A percentile compares a stretch with the other conserved stretches of the same genome.
phyloP scores from a whole-genome alignment of 2,329 filamentous ascomycete genomes.

The Colletotrichum sidae region DNA sequence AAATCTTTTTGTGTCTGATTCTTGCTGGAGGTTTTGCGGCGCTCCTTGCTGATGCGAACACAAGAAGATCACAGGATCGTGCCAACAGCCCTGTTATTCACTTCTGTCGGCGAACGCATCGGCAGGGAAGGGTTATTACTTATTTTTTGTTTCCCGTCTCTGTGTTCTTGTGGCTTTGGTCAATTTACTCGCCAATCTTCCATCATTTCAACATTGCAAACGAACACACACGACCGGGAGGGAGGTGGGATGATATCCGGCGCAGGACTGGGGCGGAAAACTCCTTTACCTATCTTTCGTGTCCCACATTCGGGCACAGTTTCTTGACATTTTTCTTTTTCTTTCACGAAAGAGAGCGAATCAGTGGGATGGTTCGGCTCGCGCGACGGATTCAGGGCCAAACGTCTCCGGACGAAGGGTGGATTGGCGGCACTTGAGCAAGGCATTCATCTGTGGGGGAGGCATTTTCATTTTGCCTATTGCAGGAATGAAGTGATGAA shows the following conservation, averaged over 20 bases:
- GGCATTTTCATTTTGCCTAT: constrained; percentile 30
- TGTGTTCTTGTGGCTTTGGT: constrained; percentile 2
- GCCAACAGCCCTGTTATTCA: constrained; percentile 28
- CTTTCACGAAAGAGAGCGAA: not conserved
- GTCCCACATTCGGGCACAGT: constrained; percentile 1
- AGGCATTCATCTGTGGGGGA: constrained; percentile 20
- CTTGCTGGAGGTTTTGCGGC: constrained; percentile 16
- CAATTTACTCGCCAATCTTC: constrained; percentile 7
- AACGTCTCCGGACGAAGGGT: not conserved
- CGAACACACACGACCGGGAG: constrained; percentile 29
- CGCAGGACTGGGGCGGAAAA: constrained; percentile 16
- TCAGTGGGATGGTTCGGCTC: not conserved
- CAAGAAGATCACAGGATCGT: constrained; percentile 27
- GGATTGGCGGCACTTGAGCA: constrained; percentile 11
- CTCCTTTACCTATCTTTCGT: constrained; percentile 1
- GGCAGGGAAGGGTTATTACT: not conserved
- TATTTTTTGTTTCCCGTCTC: constrained; percentile 13
- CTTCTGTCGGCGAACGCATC: constrained; percentile 22
- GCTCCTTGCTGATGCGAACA: constrained; percentile 12
- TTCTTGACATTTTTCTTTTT: not conserved
- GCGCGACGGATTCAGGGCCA: not conserved
- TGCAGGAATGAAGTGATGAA: constrained; percentile 38
- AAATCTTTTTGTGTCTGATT: constrained; percentile 26
- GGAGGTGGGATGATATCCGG: constrained; percentile 21
- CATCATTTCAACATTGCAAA: constrained; percentile 21